Conservation (phyloP, 75 land plant species). For the Gnetum montanum region DNA sequence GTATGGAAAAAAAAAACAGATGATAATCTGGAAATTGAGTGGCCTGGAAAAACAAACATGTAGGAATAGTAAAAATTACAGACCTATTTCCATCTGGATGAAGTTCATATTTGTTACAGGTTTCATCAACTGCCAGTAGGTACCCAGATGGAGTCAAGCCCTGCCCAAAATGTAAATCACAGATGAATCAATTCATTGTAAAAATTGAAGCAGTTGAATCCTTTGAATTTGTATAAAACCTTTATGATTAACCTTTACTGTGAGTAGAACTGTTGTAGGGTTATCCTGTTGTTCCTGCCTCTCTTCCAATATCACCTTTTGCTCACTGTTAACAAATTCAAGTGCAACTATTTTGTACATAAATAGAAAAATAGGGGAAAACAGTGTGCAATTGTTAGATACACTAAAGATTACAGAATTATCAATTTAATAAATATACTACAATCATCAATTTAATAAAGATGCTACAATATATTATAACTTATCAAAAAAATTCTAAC, state of each 20-base stretch:
- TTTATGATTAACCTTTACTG: conserved; percentile 47
- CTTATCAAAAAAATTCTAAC: too few species aligned
- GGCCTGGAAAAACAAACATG: too few species aligned
- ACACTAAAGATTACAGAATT: too few species aligned
- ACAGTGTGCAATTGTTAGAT: too few species aligned
- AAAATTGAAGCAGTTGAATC: neutral
- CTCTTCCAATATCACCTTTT: conserved; percentile 69
- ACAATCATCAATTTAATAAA: too few species aligned
- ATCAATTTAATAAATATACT: too few species aligned
- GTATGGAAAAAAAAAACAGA: neutral
- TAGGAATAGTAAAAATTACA: neutral
- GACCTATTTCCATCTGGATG: conserved; percentile 99
- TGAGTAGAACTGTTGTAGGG: conserved; percentile 35
- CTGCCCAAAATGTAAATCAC: conserved; percentile 22
- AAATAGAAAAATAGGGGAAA: too few species aligned
- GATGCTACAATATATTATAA: too few species aligned
- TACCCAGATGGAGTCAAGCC: conserved; percentile 91
- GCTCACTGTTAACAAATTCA: conserved; percentile 71
- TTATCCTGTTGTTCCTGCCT: conserved; percentile 21
- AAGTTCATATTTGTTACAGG: conserved; percentile 58
- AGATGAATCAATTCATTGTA: neutral
- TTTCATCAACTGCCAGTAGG: conserved; percentile 68
- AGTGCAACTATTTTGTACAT: too few species aligned
- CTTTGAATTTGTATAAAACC: neutral
- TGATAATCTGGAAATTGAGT: neutral